phyloP scores from a whole-genome alignment of 2,329 filamentous ascomycete species.

The Davidsoniella eucalypti region DNA sequence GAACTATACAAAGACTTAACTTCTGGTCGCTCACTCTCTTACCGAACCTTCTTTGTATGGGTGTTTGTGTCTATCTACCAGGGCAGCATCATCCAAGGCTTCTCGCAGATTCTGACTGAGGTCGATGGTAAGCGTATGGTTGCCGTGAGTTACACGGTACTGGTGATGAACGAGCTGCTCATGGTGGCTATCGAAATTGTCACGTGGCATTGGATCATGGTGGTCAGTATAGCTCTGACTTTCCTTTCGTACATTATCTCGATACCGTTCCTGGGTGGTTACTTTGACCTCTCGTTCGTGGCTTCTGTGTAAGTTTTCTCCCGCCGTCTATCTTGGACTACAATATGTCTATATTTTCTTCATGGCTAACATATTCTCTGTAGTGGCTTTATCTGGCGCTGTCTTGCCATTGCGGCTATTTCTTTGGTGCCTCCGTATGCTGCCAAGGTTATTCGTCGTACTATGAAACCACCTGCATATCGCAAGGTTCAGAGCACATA shows the following conservation, averaged over 20 bases:
- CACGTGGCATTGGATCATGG: slow-evolving; percentile 93
- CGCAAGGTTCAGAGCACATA: slow-evolving; percentile 70
- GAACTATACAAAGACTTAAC: slow-evolving; percentile 98
- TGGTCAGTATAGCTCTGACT: slow-evolving; percentile 67
- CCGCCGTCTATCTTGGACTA: not conserved
- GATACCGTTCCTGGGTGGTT: slow-evolving; percentile 73
- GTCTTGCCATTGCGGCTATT: slow-evolving; percentile 61
- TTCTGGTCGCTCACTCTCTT: slow-evolving; percentile 67
- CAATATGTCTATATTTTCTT: not conserved
- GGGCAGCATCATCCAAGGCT: slow-evolving; percentile 86
- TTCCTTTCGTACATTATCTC: slow-evolving; percentile 64
- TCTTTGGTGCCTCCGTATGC: slow-evolving; percentile 76
- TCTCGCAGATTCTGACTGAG: slow-evolving; percentile 73
- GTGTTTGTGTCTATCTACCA: slow-evolving; percentile 91
- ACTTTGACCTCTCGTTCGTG: slow-evolving; percentile 74
- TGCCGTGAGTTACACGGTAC: slow-evolving; percentile 75
- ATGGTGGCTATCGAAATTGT: slow-evolving; percentile 97
- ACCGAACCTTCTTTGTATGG: slow-evolving; percentile 94
- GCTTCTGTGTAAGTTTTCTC: slow-evolving; percentile 41
- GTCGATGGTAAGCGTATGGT: slow-evolving; percentile 64
- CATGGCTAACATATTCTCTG: not conserved
- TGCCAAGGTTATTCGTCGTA: slow-evolving; percentile 68
- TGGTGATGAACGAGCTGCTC: slow-evolving; percentile 84
- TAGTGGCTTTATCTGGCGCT: slow-evolving; percentile 78
- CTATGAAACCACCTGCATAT: slow-evolving; percentile 83